phyloP scores from a whole-genome alignment of 2,329 filamentous ascomycete species.

The Rhynchosporium graminicola region DNA sequence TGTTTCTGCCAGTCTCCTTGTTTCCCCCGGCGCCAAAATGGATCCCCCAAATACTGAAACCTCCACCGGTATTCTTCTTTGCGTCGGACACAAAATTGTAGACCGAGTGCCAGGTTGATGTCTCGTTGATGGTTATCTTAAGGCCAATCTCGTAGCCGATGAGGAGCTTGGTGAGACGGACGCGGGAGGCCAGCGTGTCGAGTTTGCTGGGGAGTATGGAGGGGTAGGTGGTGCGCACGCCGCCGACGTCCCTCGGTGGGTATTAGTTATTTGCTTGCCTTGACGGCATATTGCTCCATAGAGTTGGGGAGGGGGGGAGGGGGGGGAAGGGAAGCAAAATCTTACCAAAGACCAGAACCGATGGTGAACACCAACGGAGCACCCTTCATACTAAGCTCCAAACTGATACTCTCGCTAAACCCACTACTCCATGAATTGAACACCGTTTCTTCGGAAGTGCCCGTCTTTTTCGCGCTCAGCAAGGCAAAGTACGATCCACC shows the following conservation, averaged over 20 bases:
- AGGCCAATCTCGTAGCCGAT: constrained; percentile 22
- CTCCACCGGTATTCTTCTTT: constrained; percentile 8
- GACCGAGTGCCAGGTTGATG: constrained; percentile 15
- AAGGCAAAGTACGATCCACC: constrained; percentile 4
- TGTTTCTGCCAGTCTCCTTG: constrained; percentile 8
- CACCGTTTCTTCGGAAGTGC: background rate
- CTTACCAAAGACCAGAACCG: constrained; percentile 7
- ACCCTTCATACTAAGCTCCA: constrained; percentile 9
- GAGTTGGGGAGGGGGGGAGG: background rate
- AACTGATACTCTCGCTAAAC: constrained; percentile 4
- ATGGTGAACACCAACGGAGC: constrained; percentile 4
- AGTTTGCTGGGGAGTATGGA: constrained; percentile 8
- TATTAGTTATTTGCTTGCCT: background rate
- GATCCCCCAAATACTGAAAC: constrained; percentile 23
- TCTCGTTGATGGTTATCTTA: constrained; percentile 21
- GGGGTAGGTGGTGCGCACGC: constrained; percentile 20
- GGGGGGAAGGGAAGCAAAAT: background rate
- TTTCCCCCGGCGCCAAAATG: constrained; percentile 19
- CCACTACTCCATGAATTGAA: background rate
- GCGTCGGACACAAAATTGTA: constrained; percentile 17
- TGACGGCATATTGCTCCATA: background rate
- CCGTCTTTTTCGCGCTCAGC: background rate
- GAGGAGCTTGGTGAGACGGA: constrained; percentile 17
- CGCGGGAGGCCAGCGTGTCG: constrained; percentile 18
- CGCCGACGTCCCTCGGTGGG: constrained; percentile 15